phyloP scores from a whole-genome alignment of 2,329 filamentous ascomycete genomes.

The Neofusicoccum cordaticola region DNA sequence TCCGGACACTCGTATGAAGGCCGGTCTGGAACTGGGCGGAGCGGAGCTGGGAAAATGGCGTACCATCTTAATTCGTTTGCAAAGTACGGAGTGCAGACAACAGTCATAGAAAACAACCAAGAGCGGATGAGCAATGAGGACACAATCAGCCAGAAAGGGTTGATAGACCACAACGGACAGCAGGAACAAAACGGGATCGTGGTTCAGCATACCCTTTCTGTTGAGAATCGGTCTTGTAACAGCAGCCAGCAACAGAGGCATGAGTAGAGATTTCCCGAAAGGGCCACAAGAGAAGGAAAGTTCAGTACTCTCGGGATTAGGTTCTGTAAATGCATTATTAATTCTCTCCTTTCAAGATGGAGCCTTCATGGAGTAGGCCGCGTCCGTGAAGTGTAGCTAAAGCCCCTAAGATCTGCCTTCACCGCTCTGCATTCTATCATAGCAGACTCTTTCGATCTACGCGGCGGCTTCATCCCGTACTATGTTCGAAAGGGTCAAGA shows the following conservation, averaged over 20 bases:
- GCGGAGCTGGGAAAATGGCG: neutral
- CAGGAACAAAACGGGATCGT: neutral
- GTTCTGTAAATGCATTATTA: neutral
- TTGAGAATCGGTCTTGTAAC: neutral
- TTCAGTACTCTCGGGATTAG: neutral
- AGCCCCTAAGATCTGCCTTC: neutral
- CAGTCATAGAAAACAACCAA: neutral
- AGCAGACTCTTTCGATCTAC: neutral
- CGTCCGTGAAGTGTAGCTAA: too few relatives aligned
- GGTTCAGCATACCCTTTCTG: neutral
- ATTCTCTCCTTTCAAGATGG: neutral
- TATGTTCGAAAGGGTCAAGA: too few relatives aligned
- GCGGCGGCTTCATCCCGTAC: neutral
- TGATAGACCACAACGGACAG: neutral
- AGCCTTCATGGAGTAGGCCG: too few relatives aligned
- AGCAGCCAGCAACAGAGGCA: too few relatives aligned
- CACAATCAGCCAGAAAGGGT: neutral
- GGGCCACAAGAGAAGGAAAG: too few relatives aligned
- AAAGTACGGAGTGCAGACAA: neutral
- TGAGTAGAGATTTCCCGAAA: too few relatives aligned
- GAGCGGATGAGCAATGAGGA: neutral
- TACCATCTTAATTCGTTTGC: neutral
- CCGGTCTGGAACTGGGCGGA: neutral
- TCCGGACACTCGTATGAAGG: neutral
- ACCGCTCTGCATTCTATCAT: neutral